These are phyloP conservation scores for Metschnikowia anglica DNA, from an alignment of 805 yeast genomes.

Conservation along the genomic window DNA sequence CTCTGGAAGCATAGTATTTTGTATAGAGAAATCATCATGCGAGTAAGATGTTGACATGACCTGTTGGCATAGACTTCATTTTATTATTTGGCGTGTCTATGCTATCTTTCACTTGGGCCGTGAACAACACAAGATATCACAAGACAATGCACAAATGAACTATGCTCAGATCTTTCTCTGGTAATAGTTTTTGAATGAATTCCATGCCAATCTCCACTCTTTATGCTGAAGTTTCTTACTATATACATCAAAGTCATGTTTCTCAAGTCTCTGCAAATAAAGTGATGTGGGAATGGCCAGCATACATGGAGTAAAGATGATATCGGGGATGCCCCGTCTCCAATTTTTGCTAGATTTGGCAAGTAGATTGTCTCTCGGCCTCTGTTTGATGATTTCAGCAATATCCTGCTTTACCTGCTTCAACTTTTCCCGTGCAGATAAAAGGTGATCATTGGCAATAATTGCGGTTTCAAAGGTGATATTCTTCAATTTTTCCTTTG, in stretches of 20 bases:
- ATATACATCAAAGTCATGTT: constrained; percentile 61
- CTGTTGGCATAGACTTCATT: no score
- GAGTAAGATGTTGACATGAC: no score
- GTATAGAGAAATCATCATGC: no score
- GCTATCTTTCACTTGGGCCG: no score
- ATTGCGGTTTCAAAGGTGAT: constrained; percentile 69
- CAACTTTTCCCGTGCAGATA: constrained; percentile 64
- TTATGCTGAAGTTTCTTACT: constrained; percentile 42
- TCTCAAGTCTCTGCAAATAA: constrained; percentile 60
- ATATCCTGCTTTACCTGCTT: constrained; percentile 38
- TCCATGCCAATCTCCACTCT: constrained; percentile 70
- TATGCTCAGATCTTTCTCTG: constrained; percentile 36
- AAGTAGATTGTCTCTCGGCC: constrained; percentile 26
- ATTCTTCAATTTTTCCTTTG: constrained; percentile 46
- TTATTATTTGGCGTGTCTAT: no score
- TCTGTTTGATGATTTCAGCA: constrained; percentile 24
- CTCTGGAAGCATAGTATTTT: no score
- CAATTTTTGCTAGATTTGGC: constrained; percentile 33
- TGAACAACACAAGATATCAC: no score
- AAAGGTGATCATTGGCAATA: constrained; percentile 74
- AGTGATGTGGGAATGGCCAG: constrained; percentile 61
- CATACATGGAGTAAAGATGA: constrained; percentile 67
- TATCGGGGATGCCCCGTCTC: constrained; percentile 56
- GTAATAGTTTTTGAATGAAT: constrained; percentile 50
- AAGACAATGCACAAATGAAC: no score